phyloP scores from a whole-genome alignment of 495 filamentous ascomycete genomes.

The Aspergillus cavernicola region DNA sequence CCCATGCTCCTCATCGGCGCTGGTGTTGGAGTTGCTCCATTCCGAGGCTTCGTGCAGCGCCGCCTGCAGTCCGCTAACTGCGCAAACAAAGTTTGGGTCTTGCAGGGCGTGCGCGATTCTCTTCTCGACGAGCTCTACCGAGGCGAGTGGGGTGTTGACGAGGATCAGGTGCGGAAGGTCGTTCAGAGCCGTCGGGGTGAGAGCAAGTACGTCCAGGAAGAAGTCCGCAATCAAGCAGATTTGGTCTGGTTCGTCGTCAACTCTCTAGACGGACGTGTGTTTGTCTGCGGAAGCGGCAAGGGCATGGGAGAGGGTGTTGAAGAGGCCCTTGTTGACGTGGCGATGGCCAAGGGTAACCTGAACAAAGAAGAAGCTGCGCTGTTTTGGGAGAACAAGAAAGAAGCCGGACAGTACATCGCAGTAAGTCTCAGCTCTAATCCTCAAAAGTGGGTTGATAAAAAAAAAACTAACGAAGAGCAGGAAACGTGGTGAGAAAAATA shows the following conservation, averaged over 20 bases:
- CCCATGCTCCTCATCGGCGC: slow-evolving; percentile 98
- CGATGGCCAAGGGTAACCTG: slow-evolving; percentile 75
- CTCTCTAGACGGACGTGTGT: slow-evolving; percentile 84
- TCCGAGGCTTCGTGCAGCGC: slow-evolving; percentile 94
- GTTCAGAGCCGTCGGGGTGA: slow-evolving; percentile 79
- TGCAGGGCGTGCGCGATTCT: slow-evolving; percentile 93
- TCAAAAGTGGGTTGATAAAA: neutral
- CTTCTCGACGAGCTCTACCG: slow-evolving; percentile 92
- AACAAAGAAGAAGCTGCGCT: slow-evolving; percentile 65
- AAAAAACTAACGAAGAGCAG: slow-evolving; percentile 19
- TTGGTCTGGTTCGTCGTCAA: slow-evolving; percentile 97
- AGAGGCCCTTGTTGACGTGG: slow-evolving; percentile 71
- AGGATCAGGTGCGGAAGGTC: slow-evolving; percentile 87
- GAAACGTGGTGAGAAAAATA: slow-evolving; percentile 37
- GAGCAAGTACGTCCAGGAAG: slow-evolving; percentile 82
- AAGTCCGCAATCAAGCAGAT: slow-evolving; percentile 82
- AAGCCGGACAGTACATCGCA: slow-evolving; percentile 81
- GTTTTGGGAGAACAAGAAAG: slow-evolving; percentile 81
- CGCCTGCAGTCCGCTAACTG: slow-evolving; percentile 94
- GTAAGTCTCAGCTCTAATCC: slow-evolving; percentile 47
- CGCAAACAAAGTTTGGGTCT: slow-evolving; percentile 98
- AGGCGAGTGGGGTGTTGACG: slow-evolving; percentile 93
- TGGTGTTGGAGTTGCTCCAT: slow-evolving; percentile 93
- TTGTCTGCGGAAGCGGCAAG: slow-evolving; percentile 90
- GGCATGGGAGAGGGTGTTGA: slow-evolving; percentile 99